Percentiles rank a stretch among this genome's conserved stretches.
Conservation (phyloP, 257 asterid species). For the Jacaranda mimosifolia region DNA sequence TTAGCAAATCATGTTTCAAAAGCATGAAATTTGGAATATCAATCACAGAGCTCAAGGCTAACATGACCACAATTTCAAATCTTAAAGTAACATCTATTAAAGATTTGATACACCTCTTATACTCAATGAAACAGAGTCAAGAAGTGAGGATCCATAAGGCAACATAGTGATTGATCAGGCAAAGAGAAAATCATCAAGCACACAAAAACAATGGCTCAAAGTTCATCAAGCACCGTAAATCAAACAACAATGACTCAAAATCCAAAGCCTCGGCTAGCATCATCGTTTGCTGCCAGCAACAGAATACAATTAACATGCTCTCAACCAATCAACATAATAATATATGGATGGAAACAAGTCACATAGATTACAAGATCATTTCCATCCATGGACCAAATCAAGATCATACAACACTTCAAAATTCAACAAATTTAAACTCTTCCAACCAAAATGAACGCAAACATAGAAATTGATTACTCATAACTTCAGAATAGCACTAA, state of each 20-base stretch:
- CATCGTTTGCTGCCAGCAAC: neutral
- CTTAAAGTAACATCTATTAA: neutral
- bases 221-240: neutral
- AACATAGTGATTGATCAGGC: neutral
- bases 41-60: neutral
- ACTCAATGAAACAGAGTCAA: neutral
- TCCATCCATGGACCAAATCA: neutral
- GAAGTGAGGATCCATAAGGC: neutral
- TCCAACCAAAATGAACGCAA: neutral
- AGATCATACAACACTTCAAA: neutral
- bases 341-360: neutral
- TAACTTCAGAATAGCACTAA: neutral
- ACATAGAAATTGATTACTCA: neutral
- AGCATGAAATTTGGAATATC: neutral
- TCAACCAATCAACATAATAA: neutral
- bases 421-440: conserved; percentile 14
- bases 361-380: neutral
- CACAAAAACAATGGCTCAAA: neutral
- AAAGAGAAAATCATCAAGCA: neutral
- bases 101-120: neutral
- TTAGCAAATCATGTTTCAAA: neutral
- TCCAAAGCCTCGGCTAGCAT: neutral
- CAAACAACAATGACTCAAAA: neutral
- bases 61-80: neutral
- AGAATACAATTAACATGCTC: neutral